Conservation (phyloP, 306 rosid species). For the Alnus rubra region DNA sequence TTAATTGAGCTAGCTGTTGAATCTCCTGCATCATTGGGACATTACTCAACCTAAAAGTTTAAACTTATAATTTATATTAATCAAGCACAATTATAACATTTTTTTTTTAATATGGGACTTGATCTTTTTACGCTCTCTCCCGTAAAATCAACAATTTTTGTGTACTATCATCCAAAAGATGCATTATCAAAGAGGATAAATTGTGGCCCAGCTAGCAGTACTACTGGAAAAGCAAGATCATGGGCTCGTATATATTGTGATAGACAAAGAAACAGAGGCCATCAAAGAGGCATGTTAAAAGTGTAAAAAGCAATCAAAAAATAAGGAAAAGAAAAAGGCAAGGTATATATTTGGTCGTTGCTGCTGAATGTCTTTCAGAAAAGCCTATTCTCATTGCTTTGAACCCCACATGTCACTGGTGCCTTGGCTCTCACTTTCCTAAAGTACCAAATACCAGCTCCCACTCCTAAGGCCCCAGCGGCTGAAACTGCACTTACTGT, state of each 20-base stretch:
- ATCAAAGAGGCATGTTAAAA: background rate
- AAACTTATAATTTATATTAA: too few species aligned
- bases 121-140: too few species aligned
- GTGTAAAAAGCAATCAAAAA: constrained; percentile 9
- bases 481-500: constrained; percentile 66
- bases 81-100: too few species aligned
- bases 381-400: constrained; percentile 82
- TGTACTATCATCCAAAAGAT: too few species aligned
- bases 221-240: constrained; percentile 12
- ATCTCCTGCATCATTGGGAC: too few species aligned
- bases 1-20: too few species aligned
- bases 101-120: too few species aligned
- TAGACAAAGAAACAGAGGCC: constrained; percentile 20
- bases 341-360: constrained; percentile 14
- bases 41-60: too few species aligned
- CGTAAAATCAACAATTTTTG: too few species aligned
- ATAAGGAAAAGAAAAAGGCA: constrained; percentile 23
- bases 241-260: constrained; percentile 13
- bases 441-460: constrained; percentile 77
- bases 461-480: constrained; percentile 79
- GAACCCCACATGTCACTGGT: constrained; percentile 89
- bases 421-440: constrained; percentile 76
- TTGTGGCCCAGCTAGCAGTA: background rate
- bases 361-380: constrained; percentile 47
- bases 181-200: background rate